Conservation (phyloP, 2,329 filamentous ascomycete species). For the Phialophora chinensis region DNA sequence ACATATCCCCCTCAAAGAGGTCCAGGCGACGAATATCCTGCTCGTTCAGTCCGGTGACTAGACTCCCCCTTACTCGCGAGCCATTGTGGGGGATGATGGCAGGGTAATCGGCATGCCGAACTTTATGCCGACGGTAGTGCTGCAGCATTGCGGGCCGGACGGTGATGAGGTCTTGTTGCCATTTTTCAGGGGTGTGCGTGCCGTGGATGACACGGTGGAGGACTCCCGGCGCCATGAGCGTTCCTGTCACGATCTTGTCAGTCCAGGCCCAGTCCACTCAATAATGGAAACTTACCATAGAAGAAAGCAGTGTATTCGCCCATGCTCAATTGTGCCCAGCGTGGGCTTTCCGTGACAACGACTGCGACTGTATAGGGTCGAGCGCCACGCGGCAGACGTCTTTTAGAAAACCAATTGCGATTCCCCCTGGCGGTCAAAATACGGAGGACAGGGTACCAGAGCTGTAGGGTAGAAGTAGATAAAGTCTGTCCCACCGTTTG, state of each 20-base stretch:
- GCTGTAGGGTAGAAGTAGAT: not conserved
- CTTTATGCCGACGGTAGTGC: constrained; percentile 72
- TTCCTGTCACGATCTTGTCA: constrained; percentile 47
- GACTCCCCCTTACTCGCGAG: constrained; percentile 72
- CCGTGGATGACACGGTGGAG: constrained; percentile 85
- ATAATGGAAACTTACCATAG: constrained; percentile 59
- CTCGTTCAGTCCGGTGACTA: constrained; percentile 77
- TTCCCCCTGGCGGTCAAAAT: not conserved
- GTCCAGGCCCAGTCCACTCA: not conserved
- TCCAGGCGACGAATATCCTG: constrained; percentile 78
- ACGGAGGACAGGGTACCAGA: not conserved
- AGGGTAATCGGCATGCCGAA: constrained; percentile 76
- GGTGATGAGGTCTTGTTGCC: constrained; percentile 62
- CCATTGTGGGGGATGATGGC: constrained; percentile 63
- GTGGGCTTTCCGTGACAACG: not conserved
- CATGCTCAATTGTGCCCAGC: constrained; percentile 42
- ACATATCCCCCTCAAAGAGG: constrained; percentile 79
- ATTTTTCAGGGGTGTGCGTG: constrained; percentile 56
- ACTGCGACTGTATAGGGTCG: not conserved
- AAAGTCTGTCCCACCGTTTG: not conserved
- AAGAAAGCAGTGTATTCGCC: constrained; percentile 65
- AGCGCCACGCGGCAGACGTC: not conserved
- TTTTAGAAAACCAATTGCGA: not conserved
- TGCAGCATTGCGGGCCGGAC: constrained; percentile 78
- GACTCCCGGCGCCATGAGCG: constrained; percentile 82